Evolutionary conservation across 352 stramenopile genomes (phyloP), one percentile per base, ranked within the genome.

Genomic region (Phytopythium aichiense): DNA sequence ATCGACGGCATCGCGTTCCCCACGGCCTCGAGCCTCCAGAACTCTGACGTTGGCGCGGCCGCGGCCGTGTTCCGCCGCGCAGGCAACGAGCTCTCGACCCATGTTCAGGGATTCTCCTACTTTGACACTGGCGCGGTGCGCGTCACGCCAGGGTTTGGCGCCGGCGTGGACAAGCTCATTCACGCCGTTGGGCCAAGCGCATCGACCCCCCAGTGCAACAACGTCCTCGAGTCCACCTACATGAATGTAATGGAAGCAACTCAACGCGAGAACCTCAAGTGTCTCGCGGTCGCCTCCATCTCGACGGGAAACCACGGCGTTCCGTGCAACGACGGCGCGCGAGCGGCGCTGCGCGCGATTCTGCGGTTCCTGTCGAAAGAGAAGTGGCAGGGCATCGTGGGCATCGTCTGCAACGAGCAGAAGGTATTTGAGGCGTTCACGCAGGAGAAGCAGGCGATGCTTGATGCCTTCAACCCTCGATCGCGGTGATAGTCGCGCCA

Each of bases 261-360:
- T 11, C 56, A 77, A n/a, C 57, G 58, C 20, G 76, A 85, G 51
- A 67, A 79, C 25, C 61, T 85, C 0, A 50, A 52, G 33, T 90
- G 78, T 49, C 66, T 92, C 5, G 79, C 77, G 9, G 66, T 90
- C 51, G 60, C 75, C 35, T 92, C 83, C 35, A 89, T 92, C 60
- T 87, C 83, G 1, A 92, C 83, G 2, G 83, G 83, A 2, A 85
- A 82, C 55, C 73, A 84, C 50, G 70, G 74, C 2, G 22, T 89
- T 5, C 76, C 77, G 2, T 28, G 38, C 2, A 64, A 58, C 5
- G 15, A 69, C 50, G 69, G 55, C 22, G 70, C 72, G n/a, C 51
- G 64, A 45, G 64, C 75, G 23, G 77, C 61, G 0, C 57, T 87
- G 13, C 69, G 72, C 25, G 57, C 61, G 35, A 73, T 86, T 52